These are phyloP conservation scores for Metarhizium brunneum DNA, from an alignment of 2,329 filamentous ascomycete species.

Conservation along the genomic window DNA sequence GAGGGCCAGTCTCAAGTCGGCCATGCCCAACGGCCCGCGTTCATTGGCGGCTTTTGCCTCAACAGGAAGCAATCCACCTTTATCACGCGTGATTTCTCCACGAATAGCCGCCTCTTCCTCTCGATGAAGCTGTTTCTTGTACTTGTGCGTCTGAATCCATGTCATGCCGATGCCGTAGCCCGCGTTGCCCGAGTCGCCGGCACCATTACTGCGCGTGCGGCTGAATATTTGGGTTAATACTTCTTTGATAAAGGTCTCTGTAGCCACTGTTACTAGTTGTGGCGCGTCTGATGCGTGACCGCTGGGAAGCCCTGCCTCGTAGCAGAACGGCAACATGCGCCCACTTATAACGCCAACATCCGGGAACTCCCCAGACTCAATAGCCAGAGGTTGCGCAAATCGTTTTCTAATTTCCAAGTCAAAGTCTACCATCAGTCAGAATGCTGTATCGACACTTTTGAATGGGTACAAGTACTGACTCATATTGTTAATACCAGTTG, in stretches of 20 bases:
- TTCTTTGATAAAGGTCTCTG: slow-evolving; percentile 60
- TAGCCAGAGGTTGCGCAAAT: slow-evolving; percentile 52
- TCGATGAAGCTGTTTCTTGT: slow-evolving; percentile 60
- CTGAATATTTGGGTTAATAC: slow-evolving; percentile 53
- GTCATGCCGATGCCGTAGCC: slow-evolving; percentile 56
- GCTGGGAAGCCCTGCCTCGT: slow-evolving; percentile 51
- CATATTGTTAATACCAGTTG: slow-evolving; percentile 68
- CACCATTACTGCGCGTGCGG: slow-evolving; percentile 55
- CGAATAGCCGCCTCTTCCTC: slow-evolving; percentile 66
- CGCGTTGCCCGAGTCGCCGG: slow-evolving; percentile 50
- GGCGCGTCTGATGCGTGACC: slow-evolving; percentile 53
- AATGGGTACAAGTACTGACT: slow-evolving; percentile 43
- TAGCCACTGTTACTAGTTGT: slow-evolving; percentile 54
- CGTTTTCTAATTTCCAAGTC: slow-evolving; percentile 60
- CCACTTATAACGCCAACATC: slow-evolving; percentile 54
- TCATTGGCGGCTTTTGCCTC: slow-evolving; percentile 70
- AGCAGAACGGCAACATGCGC: slow-evolving; percentile 60
- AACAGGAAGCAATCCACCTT: slow-evolving; percentile 68
- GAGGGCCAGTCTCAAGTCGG: slow-evolving; percentile 68
- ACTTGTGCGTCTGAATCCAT: slow-evolving; percentile 73
- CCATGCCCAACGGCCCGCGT: slow-evolving; percentile 63
- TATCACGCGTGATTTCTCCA: slow-evolving; percentile 68
- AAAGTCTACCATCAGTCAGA: slow-evolving; percentile 38
- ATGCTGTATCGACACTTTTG: not conserved
- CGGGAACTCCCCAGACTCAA: slow-evolving; percentile 62